Percentiles rank a stretch among this genome's conserved stretches.
phyloP scores from a whole-genome alignment of 1,139 yeast species.

The Geotrichum bryndzae region DNA sequence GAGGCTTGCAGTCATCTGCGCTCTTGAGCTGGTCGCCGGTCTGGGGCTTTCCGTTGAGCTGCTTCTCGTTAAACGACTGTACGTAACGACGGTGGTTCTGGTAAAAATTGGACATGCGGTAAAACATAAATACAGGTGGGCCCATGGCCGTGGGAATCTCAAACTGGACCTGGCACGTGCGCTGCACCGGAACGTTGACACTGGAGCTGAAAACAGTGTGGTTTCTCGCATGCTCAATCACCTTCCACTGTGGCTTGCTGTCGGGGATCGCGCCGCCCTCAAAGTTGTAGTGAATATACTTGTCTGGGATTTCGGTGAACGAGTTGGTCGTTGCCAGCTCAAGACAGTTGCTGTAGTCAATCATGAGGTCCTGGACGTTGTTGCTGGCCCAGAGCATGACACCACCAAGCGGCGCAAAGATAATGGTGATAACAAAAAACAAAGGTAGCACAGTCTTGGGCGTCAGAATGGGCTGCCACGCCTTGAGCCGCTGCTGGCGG shows the following conservation, averaged over 20 bases:
- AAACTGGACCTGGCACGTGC: slow-evolving; percentile 63
- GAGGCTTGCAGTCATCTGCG: slow-evolving; percentile 87
- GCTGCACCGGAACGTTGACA: slow-evolving; percentile 28
- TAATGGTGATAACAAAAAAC: slow-evolving; percentile 64
- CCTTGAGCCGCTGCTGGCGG: slow-evolving; percentile 44
- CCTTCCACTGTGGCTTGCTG: slow-evolving; percentile 61
- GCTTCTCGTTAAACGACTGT: slow-evolving; percentile 85
- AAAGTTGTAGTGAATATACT: slow-evolving; percentile 52
- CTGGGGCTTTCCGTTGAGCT: slow-evolving; percentile 70
- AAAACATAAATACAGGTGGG: slow-evolving; percentile 72
- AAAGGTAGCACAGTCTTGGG: slow-evolving; percentile 85
- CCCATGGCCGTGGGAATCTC: slow-evolving; percentile 68
- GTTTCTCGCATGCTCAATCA: slow-evolving; percentile 36
- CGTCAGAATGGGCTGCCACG: slow-evolving; percentile 74
- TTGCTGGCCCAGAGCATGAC: slow-evolving; percentile 80
- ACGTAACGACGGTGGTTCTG: slow-evolving; percentile 94
- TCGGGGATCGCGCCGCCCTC: slow-evolving; percentile 30
- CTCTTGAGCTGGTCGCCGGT: slow-evolving; percentile 51
- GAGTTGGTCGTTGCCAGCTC: slow-evolving; percentile 47
- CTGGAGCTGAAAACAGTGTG: slow-evolving; percentile 22
- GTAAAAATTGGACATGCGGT: slow-evolving; percentile 74
- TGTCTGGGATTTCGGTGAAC: slow-evolving; percentile 54
- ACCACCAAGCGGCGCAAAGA: slow-evolving; percentile 89
- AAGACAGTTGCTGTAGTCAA: slow-evolving; percentile 78
- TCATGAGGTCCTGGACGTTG: slow-evolving; percentile 66